phyloP scores from a whole-genome alignment of 208 protist species.

The Leishmania mexicana region DNA sequence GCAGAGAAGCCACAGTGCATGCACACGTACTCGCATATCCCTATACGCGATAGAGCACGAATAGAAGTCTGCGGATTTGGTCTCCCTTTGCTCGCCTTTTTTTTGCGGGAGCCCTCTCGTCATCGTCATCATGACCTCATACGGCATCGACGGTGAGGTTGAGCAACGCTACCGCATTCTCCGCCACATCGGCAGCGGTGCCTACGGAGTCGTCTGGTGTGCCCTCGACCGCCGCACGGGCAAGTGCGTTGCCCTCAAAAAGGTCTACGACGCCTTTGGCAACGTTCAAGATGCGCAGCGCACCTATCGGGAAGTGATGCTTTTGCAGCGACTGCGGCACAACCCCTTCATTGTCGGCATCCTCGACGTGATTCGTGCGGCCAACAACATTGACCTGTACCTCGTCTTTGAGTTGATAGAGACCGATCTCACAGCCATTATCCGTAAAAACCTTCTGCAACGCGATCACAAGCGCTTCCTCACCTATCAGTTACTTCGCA shows the following conservation, averaged over 20 bases:
- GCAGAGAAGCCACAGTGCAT: neutral
- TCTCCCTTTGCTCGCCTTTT: neutral
- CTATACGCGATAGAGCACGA: neutral
- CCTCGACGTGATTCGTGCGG: constrained; percentile 95
- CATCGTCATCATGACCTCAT: constrained; percentile 53
- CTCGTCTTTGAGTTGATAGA: constrained; percentile 97
- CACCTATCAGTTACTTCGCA: constrained; percentile 95
- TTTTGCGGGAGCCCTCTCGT: neutral
- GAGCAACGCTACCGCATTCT: constrained; percentile 94
- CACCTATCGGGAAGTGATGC: constrained; percentile 98
- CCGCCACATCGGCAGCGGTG: constrained; percentile 95
- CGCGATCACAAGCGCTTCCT: constrained; percentile 94
- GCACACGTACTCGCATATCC: neutral
- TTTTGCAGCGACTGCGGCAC: constrained; percentile 81
- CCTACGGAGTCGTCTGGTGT: constrained; percentile 96
- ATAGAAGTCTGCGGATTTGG: neutral
- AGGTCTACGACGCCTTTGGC: constrained; percentile 97
- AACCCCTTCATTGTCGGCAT: constrained; percentile 93
- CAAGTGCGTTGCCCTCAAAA: constrained; percentile 94
- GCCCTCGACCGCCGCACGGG: constrained; percentile 89
- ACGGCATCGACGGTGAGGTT: constrained; percentile 90
- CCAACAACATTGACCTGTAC: constrained; percentile 97
- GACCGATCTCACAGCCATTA: constrained; percentile 92
- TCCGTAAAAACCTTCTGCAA: constrained; percentile 96
- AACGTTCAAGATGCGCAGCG: constrained; percentile 93